Percentiles rank a stretch among this genome's conserved stretches.
Conservation (phyloP, 768 basidiomycete species). For the Boletus subparvulus region DNA sequence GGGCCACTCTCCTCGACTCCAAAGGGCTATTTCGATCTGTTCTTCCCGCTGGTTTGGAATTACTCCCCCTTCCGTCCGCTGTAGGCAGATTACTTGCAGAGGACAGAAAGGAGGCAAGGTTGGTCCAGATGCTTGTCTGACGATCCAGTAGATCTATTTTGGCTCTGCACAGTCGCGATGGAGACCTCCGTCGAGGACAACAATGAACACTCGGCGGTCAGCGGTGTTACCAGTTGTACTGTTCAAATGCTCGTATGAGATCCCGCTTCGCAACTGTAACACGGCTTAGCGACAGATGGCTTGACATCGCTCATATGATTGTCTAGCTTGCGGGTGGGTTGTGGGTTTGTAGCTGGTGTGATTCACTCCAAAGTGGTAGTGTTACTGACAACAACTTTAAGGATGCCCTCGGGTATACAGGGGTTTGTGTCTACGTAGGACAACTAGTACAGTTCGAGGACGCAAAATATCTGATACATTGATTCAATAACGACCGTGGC, state of each 20-base stretch:
- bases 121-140: neutral
- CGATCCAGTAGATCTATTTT: neutral
- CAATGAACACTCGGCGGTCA: neutral
- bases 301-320: neutral
- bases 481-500: neutral
- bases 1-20: neutral
- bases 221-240: neutral
- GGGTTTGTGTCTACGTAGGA: neutral
- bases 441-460: neutral
- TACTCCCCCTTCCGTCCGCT: conserved; percentile 23
- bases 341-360: neutral
- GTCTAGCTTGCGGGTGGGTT: neutral
- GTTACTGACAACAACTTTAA: neutral
- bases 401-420: conserved; percentile 9
- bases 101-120: conserved; percentile 21
- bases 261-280: neutral
- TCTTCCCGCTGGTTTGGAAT: neutral
- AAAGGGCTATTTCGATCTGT: neutral
- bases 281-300: neutral
- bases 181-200: neutral
- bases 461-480: neutral
- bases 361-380: neutral
- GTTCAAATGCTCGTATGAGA: neutral
- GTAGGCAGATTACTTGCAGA: conserved; percentile 21
- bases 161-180: neutral